Evolutionary conservation across 345 rosid species (phyloP), one percentile per base, ranked within the genome.

Genomic region (Acer saccharum): DNA sequence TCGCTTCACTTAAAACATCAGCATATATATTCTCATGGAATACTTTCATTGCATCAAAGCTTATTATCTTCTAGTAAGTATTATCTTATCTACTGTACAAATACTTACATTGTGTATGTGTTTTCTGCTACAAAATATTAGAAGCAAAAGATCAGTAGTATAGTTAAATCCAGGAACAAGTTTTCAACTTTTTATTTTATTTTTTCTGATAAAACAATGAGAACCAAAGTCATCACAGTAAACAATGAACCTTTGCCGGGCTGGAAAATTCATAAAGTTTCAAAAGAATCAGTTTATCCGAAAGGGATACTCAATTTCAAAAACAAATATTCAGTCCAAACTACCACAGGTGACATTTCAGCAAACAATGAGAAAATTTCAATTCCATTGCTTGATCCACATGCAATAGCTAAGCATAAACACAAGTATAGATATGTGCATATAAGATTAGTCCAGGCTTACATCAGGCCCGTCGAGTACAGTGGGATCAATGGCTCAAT

Each of bases 371-470:
- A 44, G 17, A 66, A 61, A 14, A 39, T 61, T 10, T 67, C 76
- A 0, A 61, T 43, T 61, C 68, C 63, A 43, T 23, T 25, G 48
- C 10, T 73, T 25, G 57, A 23, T 73, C 29, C 43, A 73, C 17
- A 7, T 3, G 57, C 20, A 1, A 61, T 62, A 16, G 1, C 10
- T 23, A 10, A 61, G 25, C 58, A 21, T 8, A 43, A 65, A 44
- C 4, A 41, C 9, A 73, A 43, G 23, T 23, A 61, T 0, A 18
- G 46, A 43, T 73, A 4, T 14, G 25, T 73, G 7, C 76, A 10
- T 16, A 1, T 73, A 21, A 68, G 68, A 61, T 61, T 23, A 23
- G 68, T 73, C 64, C 68, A 44, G 68, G 76, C 43, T 73, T 55
- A 67, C 35, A n/a, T 73, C 9, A 44, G 6, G 27, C 11, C 68